Evolutionary conservation across 352 stramenopile species (phyloP).

Genomic region (Phytophthora foliorum): DNA sequence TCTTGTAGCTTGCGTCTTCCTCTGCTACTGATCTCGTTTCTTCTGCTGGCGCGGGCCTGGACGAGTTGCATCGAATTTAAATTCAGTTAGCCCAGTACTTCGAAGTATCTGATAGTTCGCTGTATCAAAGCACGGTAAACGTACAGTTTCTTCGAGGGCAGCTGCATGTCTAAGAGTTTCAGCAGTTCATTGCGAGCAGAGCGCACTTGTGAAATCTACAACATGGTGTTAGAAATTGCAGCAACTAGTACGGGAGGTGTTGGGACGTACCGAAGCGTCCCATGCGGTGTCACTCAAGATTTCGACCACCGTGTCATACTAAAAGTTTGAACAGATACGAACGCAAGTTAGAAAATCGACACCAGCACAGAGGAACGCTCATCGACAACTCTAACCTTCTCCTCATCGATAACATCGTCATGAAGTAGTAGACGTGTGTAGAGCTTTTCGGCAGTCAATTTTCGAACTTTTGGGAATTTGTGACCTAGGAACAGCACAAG

Average conservation of each 20-base stretch:
- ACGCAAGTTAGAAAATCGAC: constrained; percentile 2
- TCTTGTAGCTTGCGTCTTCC: constrained; percentile 53
- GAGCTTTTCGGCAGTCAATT: constrained; percentile 82
- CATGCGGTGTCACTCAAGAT: constrained; percentile 84
- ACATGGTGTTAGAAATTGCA: background rate
- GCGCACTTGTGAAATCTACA: constrained; percentile 61
- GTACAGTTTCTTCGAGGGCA: constrained; percentile 68
- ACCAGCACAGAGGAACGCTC: background rate
- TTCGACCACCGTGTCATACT: constrained; percentile 82
- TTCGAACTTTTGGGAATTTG: constrained; percentile 89
- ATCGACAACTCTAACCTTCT: constrained; percentile 53
- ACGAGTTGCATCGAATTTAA: background rate
- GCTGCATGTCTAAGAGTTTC: constrained; percentile 69
- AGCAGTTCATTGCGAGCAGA: constrained; percentile 70
- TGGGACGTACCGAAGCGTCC: constrained; percentile 69
- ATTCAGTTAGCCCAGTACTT: background rate
- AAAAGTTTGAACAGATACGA: constrained; percentile 15
- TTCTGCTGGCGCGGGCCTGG: constrained; percentile 3
- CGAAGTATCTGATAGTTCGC: background rate
- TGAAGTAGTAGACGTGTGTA: constrained; percentile 86
- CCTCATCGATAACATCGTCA: constrained; percentile 73
- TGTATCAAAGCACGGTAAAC: constrained; percentile 7
- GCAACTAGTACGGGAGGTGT: background rate
- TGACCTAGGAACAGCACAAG: constrained; percentile 84
- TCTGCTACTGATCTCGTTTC: constrained; percentile 6